These are phyloP conservation scores for Noccaea caerulescens DNA, from an alignment of 345 rosid genomes.

Conservation along the genomic window DNA sequence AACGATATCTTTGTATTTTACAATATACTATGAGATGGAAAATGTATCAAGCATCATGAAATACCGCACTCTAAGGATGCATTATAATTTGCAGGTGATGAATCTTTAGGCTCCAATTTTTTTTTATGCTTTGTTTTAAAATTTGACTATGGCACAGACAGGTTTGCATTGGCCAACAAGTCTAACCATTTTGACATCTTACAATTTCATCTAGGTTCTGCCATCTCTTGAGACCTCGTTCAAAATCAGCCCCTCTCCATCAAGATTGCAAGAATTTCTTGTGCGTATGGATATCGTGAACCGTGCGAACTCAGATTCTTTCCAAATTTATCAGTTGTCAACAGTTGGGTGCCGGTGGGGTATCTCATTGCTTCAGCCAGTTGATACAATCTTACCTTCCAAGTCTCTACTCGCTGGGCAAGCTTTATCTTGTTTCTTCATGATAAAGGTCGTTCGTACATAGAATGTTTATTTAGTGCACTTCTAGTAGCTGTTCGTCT, in stretches of 20 bases:
- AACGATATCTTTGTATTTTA: constrained; percentile 59
- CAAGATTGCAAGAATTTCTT: constrained; percentile 75
- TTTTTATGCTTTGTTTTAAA: not conserved
- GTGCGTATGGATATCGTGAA: constrained; percentile 86
- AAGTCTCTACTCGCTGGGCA: constrained; percentile 73
- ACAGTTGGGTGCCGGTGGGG: constrained; percentile 81
- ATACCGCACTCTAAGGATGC: constrained; percentile 87
- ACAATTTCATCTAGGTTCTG: constrained; percentile 56
- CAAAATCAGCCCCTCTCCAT: constrained; percentile 79
- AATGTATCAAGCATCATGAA: constrained; percentile 71
- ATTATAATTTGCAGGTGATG: constrained; percentile 73
- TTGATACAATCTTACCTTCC: constrained; percentile 64
- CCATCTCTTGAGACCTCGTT: constrained; percentile 82
- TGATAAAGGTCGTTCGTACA: constrained; percentile 62
- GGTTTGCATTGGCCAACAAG: constrained; percentile 25
- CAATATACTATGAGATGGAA: constrained; percentile 87
- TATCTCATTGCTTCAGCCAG: constrained; percentile 76
- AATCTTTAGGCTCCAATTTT: constrained; percentile 16
- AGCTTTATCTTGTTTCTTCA: constrained; percentile 82
- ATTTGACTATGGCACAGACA: not conserved
- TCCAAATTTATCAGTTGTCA: constrained; percentile 82
- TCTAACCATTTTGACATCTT: constrained; percentile 30
- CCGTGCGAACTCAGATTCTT: constrained; percentile 69
- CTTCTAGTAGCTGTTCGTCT: constrained; percentile 20
- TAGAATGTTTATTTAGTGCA: constrained; percentile 13